Evolutionary conservation across 2,329 filamentous ascomycete genomes (phyloP).

Genomic region (Cytospora piceae): DNA sequence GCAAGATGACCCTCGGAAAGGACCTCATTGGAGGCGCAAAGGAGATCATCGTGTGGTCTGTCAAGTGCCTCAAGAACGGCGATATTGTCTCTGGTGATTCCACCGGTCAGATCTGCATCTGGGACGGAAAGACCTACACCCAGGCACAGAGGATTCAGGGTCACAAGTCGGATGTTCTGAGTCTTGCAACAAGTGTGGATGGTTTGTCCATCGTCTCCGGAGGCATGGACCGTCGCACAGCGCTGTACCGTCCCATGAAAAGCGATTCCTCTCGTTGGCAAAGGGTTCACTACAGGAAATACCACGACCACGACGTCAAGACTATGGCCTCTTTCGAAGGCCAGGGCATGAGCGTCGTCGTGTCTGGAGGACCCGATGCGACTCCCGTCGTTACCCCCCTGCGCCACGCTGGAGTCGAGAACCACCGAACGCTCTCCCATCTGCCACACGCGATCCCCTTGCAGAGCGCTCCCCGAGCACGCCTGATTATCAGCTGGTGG

Average conservation of each 20-base stretch:
- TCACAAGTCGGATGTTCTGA: conserved; percentile 88
- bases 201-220: conserved; percentile 84
- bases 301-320: conserved; percentile 95
- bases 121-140: conserved; percentile 91
- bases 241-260: conserved; percentile 73
- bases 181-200: conserved; percentile 79
- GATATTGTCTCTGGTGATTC: conserved; percentile 96
- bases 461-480: conserved; percentile 70
- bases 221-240: conserved; percentile 87
- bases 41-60: conserved; percentile 89
- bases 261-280: conserved; percentile 72
- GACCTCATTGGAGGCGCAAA: conserved; percentile 77
- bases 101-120: conserved; percentile 89
- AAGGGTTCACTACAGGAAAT: conserved; percentile 82
- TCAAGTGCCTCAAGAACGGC: conserved; percentile 84
- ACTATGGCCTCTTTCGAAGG: conserved; percentile 89
- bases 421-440: conserved; percentile 80
- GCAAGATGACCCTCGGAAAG: conserved; percentile 84
- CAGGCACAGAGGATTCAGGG: conserved; percentile 83
- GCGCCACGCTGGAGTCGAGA: conserved; percentile 74
- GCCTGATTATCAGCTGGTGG: conserved; percentile 90
- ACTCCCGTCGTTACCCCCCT: conserved; percentile 82
- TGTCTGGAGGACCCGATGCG: conserved; percentile 90
- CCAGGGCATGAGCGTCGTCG: conserved; percentile 79
- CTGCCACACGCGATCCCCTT: conserved; percentile 80